Evolutionary conservation across 2,329 filamentous ascomycete genomes (phyloP).

Genomic region (Hypomyces rosellus): DNA sequence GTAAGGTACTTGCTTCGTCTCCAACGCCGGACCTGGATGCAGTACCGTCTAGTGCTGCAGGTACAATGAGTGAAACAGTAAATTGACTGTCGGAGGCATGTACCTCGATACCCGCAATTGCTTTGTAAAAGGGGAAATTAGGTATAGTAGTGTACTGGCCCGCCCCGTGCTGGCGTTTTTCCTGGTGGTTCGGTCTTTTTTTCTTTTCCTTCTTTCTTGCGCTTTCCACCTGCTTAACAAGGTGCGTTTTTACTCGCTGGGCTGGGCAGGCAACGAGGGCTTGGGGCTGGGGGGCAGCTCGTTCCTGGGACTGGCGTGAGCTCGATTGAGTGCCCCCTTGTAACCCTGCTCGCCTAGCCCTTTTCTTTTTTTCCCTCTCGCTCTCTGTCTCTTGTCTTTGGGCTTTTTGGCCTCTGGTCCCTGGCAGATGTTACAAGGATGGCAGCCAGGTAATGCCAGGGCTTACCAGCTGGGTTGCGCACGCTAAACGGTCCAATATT

Average conservation of each 20-base stretch:
- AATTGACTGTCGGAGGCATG: constrained; percentile 8
- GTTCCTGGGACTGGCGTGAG: background rate
- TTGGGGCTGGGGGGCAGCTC: background rate
- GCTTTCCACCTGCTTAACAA: too few relatives aligned
- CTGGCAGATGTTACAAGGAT: background rate
- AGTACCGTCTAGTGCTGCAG: too few relatives aligned
- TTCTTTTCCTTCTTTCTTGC: too few relatives aligned
- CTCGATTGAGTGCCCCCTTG: background rate
- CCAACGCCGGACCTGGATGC: too few relatives aligned
- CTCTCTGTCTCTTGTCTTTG: constrained; percentile 1
- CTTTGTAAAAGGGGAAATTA: constrained; percentile 13
- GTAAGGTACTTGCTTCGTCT: background rate
- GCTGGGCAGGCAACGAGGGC: too few relatives aligned
- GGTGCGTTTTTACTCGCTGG: too few relatives aligned
- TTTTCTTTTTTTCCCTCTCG: background rate
- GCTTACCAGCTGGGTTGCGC: background rate
- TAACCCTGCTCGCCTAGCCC: background rate
- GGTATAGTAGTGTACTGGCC: constrained; percentile 5
- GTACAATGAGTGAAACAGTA: too few relatives aligned
- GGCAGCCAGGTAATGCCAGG: too few relatives aligned
- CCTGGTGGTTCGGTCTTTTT: background rate
- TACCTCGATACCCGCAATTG: constrained; percentile 6
- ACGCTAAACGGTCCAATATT: constrained; percentile 7
- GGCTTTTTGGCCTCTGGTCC: background rate
- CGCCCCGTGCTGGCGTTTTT: constrained; percentile 6